Evolutionary conservation across 202 grass and related monocot genomes (phyloP), one percentile per base, ranked within the genome.

Genomic region (Carex arenaria): DNA sequence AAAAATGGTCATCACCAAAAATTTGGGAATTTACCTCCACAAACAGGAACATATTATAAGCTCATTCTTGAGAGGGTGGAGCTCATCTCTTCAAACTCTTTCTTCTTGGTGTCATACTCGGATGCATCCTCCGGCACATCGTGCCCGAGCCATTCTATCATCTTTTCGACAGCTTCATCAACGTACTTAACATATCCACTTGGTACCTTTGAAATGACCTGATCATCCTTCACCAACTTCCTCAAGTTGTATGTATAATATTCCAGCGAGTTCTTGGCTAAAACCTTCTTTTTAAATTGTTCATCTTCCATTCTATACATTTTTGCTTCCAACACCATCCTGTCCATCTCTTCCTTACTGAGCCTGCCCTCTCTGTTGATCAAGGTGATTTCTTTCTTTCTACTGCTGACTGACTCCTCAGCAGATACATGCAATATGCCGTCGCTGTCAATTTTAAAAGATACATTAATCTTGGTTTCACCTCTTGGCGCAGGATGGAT

Each of bases 401-500:
- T 3, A 34, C 75, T 54, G 0, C 56, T 79, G 14, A 34, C 9
- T 4, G 53, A 2, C 28, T 79, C 56, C 32, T 36, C 56, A 30
- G 53, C 75, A n/a, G 49, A 59, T 1, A 61, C 75, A 57, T 54
- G 28, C 15, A 79, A 59, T 61, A 79, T 79, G 4, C 75, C 75
- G 9, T 79, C 9, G 1, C 2, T 28, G n/a, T 79, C 75, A 61
- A 79, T 79, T n/a, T 79, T 59, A 36, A 79, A 79, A 59, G 75
- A 0, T 11, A 79, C 75, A 0, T 0, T 0, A 0, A 79, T 61
- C 14, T 79, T 11, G 8, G 12, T 36, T 59, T 79, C 26, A 30
- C 51, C 75, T 59, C 26, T 79, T 4, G 54, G 75, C 10, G 54
- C 75, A 10, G 19, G 54, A 79, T 54, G 26, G 26, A 79, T 61